These are phyloP conservation scores for Azolla pinnata DNA, from an alignment of 75 land plant species.

Conservation along the genomic window DNA sequence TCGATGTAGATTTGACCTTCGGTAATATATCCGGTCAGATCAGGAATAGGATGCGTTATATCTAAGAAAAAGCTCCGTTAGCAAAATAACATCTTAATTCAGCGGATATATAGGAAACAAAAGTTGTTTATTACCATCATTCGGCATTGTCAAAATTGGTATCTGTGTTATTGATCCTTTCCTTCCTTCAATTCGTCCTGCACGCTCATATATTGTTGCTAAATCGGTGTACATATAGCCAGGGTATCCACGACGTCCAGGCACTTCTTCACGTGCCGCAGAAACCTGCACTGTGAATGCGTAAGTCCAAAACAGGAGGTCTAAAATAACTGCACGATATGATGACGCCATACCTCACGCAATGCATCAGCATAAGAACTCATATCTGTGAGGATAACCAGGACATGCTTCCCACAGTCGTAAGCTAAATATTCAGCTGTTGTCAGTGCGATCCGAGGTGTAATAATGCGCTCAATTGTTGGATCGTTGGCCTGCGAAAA, in stretches of 20 bases:
- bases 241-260: slow-evolving; percentile 48
- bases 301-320: neutral
- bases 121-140: slow-evolving; percentile 35
- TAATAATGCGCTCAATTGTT: slow-evolving; percentile 44
- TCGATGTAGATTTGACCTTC: slow-evolving; percentile 43
- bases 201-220: slow-evolving; percentile 41
- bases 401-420: slow-evolving; percentile 43
- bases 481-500: slow-evolving; percentile 39
- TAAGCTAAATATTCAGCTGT: slow-evolving; percentile 43
- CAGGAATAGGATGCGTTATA: slow-evolving; percentile 45
- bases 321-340: neutral
- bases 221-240: slow-evolving; percentile 49
- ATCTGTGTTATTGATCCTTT: slow-evolving; percentile 46
- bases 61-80: slow-evolving; percentile 11
- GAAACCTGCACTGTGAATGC: slow-evolving; percentile 23
- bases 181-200: slow-evolving; percentile 42
- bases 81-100: neutral
- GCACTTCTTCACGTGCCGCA: slow-evolving; percentile 47
- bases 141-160: slow-evolving; percentile 43
- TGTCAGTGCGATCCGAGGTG: slow-evolving; percentile 38
- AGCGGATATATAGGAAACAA: neutral
- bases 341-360: slow-evolving; percentile 24
- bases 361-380: slow-evolving; percentile 48
- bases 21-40: slow-evolving; percentile 46
- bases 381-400: slow-evolving; percentile 44